Conservation (phyloP, 805 yeast species). For the Candida maris region DNA sequence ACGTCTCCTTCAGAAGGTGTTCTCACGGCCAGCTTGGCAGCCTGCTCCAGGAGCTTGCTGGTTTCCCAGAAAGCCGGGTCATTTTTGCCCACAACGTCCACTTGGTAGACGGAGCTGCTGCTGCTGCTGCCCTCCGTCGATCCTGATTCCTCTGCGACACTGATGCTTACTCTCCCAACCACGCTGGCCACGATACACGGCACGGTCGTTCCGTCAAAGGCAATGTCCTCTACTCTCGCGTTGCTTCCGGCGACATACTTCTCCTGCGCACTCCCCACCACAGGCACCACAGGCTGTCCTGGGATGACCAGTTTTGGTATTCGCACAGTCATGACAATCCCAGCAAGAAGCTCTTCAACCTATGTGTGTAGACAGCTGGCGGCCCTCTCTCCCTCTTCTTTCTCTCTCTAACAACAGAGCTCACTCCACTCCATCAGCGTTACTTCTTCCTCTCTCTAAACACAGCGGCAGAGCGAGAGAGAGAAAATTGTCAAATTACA, state of each 20-base stretch:
- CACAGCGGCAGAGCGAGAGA: no score
- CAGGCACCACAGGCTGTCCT: constrained; percentile 74
- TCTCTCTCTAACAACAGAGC: no score
- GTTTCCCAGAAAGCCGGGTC: constrained; percentile 13
- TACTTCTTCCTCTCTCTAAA: no score
- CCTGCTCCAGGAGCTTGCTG: background rate
- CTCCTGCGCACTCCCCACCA: constrained; percentile 31
- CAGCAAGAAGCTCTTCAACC: background rate
- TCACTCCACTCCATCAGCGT: no score
- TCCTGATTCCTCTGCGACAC: constrained; percentile 22
- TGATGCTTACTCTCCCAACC: constrained; percentile 52
- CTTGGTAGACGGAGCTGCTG: constrained; percentile 11
- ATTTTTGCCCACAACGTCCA: constrained; percentile 22
- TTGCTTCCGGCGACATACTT: constrained; percentile 66
- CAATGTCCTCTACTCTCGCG: constrained; percentile 46
- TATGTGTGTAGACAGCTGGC: no score
- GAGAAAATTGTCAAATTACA: no score
- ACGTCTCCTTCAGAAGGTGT: constrained; percentile 83
- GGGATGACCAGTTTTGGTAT: constrained; percentile 61
- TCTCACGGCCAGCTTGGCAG: constrained; percentile 30
- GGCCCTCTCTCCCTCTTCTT: no score
- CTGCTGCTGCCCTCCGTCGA: constrained; percentile 11
- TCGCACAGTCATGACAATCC: constrained; percentile 6
- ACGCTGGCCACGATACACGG: constrained; percentile 52
- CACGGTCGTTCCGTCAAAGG: constrained; percentile 35